Conservation (phyloP, 1,284 basidiomycete genomes). For the Cryptococcus hybrid region DNA sequence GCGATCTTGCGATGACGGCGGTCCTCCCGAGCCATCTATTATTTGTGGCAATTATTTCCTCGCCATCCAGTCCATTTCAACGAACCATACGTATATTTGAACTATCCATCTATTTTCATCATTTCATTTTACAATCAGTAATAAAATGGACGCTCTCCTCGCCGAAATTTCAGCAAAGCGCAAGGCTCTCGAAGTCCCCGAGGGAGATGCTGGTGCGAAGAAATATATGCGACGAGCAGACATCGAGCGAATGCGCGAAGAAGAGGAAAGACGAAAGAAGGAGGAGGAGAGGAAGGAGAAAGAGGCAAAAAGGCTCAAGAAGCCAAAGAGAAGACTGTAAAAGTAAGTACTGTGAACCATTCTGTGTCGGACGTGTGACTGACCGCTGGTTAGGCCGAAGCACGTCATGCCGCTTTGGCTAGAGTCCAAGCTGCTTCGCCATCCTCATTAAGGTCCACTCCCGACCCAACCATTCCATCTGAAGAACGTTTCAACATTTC, state of each 20-base stretch:
- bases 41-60: too few relatives aligned
- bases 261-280: slow-evolving; percentile 59
- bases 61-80: too few relatives aligned
- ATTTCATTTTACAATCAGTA: too few relatives aligned
- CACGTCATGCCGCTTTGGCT: slow-evolving; percentile 23
- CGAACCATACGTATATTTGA: too few relatives aligned
- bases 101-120: too few relatives aligned
- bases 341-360: neutral
- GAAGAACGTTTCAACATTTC: slow-evolving; percentile 80
- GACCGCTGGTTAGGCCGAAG: slow-evolving; percentile 8
- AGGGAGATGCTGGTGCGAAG: slow-evolving; percentile 27
- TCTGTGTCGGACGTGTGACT: neutral
- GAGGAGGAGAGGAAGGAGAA: slow-evolving; percentile 44
- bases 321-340: slow-evolving; percentile 10
- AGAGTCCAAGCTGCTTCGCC: slow-evolving; percentile 21
- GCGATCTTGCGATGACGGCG: too few relatives aligned
- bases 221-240: slow-evolving; percentile 90
- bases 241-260: slow-evolving; percentile 58
- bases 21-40: too few relatives aligned
- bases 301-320: slow-evolving; percentile 39
- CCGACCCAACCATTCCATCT: slow-evolving; percentile 28
- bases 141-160: slow-evolving; percentile 44
- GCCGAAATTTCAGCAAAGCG: slow-evolving; percentile 84
- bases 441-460: slow-evolving; percentile 19
- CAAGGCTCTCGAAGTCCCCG: slow-evolving; percentile 56